Conservation (phyloP, 2,329 filamentous ascomycete species). For the Nectriaceae sp. region DNA sequence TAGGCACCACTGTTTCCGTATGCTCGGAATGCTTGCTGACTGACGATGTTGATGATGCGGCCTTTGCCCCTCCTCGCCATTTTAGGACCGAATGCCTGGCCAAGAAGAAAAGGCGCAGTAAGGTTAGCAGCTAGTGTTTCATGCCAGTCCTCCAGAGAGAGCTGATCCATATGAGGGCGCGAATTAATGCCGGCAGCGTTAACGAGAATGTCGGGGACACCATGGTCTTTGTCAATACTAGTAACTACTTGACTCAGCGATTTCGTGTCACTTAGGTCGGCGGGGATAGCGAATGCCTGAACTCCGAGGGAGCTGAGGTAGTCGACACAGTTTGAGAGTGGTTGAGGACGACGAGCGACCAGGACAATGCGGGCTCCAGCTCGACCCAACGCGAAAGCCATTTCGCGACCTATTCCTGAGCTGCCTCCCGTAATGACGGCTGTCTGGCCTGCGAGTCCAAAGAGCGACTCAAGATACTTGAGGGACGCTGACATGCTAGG, state of each 20-base stretch:
- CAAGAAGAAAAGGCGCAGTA: slow-evolving; percentile 33
- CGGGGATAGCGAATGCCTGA: slow-evolving; percentile 20
- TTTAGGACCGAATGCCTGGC: slow-evolving; percentile 33
- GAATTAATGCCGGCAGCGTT: slow-evolving; percentile 35
- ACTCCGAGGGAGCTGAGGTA: slow-evolving; percentile 27
- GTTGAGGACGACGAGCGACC: slow-evolving; percentile 29
- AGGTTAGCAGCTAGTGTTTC: slow-evolving; percentile 35
- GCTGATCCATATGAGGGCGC: slow-evolving; percentile 30
- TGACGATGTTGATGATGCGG: slow-evolving; percentile 36
- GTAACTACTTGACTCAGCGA: slow-evolving; percentile 18
- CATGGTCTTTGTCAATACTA: slow-evolving; percentile 22
- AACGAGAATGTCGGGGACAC: slow-evolving; percentile 33
- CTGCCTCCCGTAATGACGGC: slow-evolving; percentile 37
- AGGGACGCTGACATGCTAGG: slow-evolving; percentile 6
- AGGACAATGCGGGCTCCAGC: slow-evolving; percentile 33
- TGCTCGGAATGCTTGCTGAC: slow-evolving; percentile 34
- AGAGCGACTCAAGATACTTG: slow-evolving; percentile 30
- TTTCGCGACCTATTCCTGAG: slow-evolving; percentile 36
- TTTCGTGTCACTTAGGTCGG: slow-evolving; percentile 17
- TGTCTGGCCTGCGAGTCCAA: slow-evolving; percentile 30
- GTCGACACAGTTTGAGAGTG: slow-evolving; percentile 24
- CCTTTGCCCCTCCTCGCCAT: slow-evolving; percentile 35
- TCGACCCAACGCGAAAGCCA: slow-evolving; percentile 31
- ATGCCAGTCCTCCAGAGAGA: slow-evolving; percentile 33
- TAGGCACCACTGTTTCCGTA: slow-evolving; percentile 37